Percentiles rank a stretch among this genome's conserved stretches.
Conservation (phyloP, 2,329 filamentous ascomycete genomes). For the Didymella lethalis region DNA sequence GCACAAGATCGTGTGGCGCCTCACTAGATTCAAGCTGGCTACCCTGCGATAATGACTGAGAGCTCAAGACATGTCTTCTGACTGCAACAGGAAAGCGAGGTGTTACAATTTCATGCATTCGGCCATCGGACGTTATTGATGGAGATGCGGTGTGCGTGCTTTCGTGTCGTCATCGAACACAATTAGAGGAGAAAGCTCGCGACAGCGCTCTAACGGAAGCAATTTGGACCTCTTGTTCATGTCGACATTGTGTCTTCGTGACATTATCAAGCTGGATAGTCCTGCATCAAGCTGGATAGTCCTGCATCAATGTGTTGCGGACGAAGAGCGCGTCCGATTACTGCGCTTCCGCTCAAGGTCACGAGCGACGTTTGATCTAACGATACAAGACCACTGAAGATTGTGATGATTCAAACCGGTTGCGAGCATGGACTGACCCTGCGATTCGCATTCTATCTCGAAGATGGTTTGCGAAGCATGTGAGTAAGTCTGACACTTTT, state of each 20-base stretch:
- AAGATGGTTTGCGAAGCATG: background rate
- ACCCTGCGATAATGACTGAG: conserved; percentile 28
- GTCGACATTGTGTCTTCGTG: background rate
- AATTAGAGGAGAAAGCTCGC: conserved; percentile 23
- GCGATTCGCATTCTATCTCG: background rate
- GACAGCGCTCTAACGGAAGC: conserved; percentile 1
- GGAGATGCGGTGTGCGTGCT: conserved; percentile 24
- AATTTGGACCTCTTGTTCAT: background rate
- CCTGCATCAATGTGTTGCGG: background rate
- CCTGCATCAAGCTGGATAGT: background rate
- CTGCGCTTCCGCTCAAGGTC: background rate
- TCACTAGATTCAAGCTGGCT: conserved; percentile 30
- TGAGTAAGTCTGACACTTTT: too few species aligned
- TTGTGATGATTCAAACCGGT: background rate
- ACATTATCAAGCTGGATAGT: background rate
- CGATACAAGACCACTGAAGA: background rate
- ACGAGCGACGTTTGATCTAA: background rate
- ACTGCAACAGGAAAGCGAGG: conserved; percentile 19
- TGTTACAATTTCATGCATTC: conserved; percentile 19
- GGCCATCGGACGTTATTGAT: conserved; percentile 10
- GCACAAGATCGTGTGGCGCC: conserved; percentile 32
- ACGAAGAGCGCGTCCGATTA: background rate
- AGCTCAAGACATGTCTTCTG: conserved; percentile 9
- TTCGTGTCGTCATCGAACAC: conserved; percentile 23
- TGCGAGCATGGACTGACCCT: background rate